phyloP scores from a whole-genome alignment of 2,329 filamentous ascomycete species.

The Fusarium nisikadoi region DNA sequence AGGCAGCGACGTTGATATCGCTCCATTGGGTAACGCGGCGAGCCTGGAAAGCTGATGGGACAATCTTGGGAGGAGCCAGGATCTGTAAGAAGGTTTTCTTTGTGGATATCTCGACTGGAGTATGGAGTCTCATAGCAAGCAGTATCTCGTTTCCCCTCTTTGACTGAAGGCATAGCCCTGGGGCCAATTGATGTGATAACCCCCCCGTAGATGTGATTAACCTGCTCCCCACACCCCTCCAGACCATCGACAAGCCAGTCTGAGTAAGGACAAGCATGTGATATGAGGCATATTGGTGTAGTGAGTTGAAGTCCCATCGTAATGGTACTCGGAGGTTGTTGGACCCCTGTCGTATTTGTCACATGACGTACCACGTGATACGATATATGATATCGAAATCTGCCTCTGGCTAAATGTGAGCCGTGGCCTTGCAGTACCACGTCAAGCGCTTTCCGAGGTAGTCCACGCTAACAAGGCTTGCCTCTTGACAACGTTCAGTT shows the following conservation, averaged over 20 bases:
- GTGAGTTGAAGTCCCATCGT: constrained; percentile 7
- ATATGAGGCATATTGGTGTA: constrained; percentile 32
- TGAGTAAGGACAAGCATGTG: constrained; percentile 35
- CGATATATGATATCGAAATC: neutral
- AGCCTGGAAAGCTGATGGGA: constrained; percentile 23
- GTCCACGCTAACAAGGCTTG: no score
- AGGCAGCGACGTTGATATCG: constrained; percentile 41
- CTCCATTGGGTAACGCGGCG: constrained; percentile 47
- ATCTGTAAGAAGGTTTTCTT: constrained; percentile 33
- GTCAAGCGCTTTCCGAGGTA: no score
- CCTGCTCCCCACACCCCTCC: constrained; percentile 35
- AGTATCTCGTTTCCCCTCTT: constrained; percentile 37
- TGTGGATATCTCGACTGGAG: constrained; percentile 37
- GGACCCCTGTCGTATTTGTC: constrained; percentile 24
- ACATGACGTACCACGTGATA: constrained; percentile 35
- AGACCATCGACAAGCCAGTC: constrained; percentile 15
- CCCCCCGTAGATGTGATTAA: constrained; percentile 43
- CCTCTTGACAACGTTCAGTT: neutral
- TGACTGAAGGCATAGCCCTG: constrained; percentile 17
- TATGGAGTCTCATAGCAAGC: constrained; percentile 44
- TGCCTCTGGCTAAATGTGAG: neutral
- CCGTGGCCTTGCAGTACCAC: neutral
- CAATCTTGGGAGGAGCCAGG: constrained; percentile 38
- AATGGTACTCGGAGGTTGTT: constrained; percentile 30
- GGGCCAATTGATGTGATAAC: constrained; percentile 41